These are phyloP conservation scores for Ganoderma resinaceum DNA, from an alignment of 1,284 basidiomycete genomes.

Conservation along the genomic window DNA sequence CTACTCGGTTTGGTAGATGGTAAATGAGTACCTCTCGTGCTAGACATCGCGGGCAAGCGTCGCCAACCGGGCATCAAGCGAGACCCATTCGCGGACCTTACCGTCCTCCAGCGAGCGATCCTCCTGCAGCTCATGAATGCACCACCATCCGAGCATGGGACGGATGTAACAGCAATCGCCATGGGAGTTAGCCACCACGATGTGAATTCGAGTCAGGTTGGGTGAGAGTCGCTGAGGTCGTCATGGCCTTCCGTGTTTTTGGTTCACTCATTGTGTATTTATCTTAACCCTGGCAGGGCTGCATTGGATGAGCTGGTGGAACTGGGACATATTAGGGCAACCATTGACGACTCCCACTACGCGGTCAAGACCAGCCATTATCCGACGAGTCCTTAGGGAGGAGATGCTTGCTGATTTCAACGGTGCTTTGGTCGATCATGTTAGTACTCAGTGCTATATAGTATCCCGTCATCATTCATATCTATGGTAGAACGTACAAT, in stretches of 20 bases:
- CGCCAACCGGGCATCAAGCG: slow-evolving; percentile 23
- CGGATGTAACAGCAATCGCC: slow-evolving; percentile 68
- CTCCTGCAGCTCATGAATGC: slow-evolving; percentile 61
- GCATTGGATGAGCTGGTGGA: slow-evolving; percentile 75
- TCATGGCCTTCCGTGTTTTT: neutral
- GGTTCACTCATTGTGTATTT: neutral
- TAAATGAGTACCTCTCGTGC: neutral
- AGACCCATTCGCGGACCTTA: slow-evolving; percentile 65
- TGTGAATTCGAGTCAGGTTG: slow-evolving; percentile 49
- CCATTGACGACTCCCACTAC: slow-evolving; percentile 52
- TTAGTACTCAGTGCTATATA: neutral
- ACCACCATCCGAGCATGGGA: slow-evolving; percentile 24
- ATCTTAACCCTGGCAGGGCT: slow-evolving; percentile 58
- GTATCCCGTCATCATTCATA: neutral
- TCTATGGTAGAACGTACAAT: neutral
- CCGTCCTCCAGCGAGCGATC: slow-evolving; percentile 68
- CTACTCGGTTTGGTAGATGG: neutral
- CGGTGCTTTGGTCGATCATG: neutral
- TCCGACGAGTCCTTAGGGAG: slow-evolving; percentile 10
- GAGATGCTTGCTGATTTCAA: neutral
- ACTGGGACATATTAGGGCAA: slow-evolving; percentile 72
- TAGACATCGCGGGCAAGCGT: neutral
- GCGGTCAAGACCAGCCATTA: slow-evolving; percentile 20
- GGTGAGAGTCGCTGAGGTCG: slow-evolving; percentile 44
- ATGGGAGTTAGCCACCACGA: slow-evolving; percentile 51